These are phyloP conservation scores for Trichoderma oligosporum DNA, from an alignment of 2,329 filamentous ascomycete species.

Conservation along the genomic window DNA sequence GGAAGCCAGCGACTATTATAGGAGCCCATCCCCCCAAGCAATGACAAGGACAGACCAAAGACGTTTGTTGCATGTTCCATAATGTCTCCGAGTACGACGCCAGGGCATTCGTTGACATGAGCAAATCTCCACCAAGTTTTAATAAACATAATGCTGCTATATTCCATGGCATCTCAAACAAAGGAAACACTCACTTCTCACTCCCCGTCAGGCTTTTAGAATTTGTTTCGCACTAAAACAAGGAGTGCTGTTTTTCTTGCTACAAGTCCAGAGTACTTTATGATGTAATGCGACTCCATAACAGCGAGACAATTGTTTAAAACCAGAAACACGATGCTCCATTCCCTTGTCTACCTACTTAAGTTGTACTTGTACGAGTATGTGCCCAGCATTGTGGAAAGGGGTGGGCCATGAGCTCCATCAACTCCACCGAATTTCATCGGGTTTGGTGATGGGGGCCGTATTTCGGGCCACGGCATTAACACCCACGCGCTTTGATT, in stretches of 20 bases:
- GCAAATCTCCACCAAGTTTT: background rate
- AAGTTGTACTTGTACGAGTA: too few relatives aligned
- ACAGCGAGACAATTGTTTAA: too few relatives aligned
- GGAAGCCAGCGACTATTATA: background rate
- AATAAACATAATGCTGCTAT: background rate
- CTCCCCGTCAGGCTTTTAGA: background rate
- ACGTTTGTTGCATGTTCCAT: background rate
- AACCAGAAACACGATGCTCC: too few relatives aligned
- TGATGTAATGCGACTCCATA: constrained; percentile 6
- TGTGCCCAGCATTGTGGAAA: too few relatives aligned
- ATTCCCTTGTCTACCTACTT: background rate
- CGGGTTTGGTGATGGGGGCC: background rate
- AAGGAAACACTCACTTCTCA: background rate
- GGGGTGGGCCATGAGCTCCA: constrained; percentile 1
- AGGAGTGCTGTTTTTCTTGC: background rate
- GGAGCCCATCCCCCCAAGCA: background rate
- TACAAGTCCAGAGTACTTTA: background rate
- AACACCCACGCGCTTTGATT: constrained; percentile 4
- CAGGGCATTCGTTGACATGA: background rate
- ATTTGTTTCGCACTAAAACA: background rate
- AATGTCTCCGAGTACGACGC: background rate
- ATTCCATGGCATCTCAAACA: background rate
- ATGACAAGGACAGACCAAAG: too few relatives aligned
- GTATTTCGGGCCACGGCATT: background rate
- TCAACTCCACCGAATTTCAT: constrained; percentile 3